Percentiles rank a stretch among this genome's conserved stretches.
phyloP scores from a whole-genome alignment of 2,329 filamentous ascomycete species.

The Botrytis hyacinthi region DNA sequence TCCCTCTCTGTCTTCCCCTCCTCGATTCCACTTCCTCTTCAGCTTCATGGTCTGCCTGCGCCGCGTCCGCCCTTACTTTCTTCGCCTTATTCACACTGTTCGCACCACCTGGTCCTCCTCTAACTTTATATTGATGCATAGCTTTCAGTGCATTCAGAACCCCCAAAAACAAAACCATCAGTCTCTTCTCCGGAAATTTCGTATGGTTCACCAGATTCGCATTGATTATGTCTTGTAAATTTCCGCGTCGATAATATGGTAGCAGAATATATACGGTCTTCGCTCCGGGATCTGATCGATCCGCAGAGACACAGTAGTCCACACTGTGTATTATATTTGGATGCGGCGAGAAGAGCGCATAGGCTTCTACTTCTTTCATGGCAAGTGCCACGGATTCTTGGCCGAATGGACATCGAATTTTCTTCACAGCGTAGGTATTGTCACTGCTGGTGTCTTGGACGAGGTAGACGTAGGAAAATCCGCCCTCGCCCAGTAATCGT shows the following conservation, averaged over 20 bases:
- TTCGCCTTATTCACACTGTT: conserved; percentile 49
- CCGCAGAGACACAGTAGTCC: conserved; percentile 78
- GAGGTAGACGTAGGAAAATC: conserved; percentile 98
- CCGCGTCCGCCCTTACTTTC: conserved; percentile 39
- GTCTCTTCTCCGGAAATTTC: conserved; percentile 77
- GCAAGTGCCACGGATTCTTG: conserved; percentile 93
- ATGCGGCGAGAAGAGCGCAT: conserved; percentile 80
- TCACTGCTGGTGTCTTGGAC: conserved; percentile 86
- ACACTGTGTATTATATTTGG: conserved; percentile 83
- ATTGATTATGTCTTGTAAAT: conserved; percentile 97
- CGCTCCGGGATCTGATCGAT: conserved; percentile 63
- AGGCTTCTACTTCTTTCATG: conserved; percentile 96
- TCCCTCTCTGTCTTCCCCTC: conserved; percentile 45
- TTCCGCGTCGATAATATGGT: conserved; percentile 92
- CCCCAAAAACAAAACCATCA: conserved; percentile 89
- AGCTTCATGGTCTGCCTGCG: conserved; percentile 44
- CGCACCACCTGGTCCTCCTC: conserved; percentile 52
- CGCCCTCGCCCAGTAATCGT: conserved; percentile 91
- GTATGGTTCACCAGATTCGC: conserved; percentile 96
- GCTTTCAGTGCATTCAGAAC: conserved; percentile 83
- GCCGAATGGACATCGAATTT: conserved; percentile 97
- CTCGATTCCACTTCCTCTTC: conserved; percentile 40
- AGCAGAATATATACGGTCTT: conserved; percentile 97
- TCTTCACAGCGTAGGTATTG: conserved; percentile 91
- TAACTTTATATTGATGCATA: conserved; percentile 87